A percentile compares a stretch with the other conserved stretches of the same genome.
These are phyloP conservation scores for Mycena rosella DNA, from an alignment of 768 basidiomycete genomes.

Conservation along the genomic window DNA sequence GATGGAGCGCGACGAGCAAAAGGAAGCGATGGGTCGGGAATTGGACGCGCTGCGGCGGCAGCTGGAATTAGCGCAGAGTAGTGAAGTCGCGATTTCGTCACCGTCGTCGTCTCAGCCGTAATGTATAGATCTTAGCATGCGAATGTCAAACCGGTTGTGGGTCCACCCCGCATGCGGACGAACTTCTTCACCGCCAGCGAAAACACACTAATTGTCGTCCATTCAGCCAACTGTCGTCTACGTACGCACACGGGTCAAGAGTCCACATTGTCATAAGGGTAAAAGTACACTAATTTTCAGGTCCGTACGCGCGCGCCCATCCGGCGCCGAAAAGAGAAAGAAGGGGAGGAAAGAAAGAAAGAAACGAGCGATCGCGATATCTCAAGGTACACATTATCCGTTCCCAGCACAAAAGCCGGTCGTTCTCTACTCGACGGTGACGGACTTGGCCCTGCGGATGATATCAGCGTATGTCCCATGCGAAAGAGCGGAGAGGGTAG, in stretches of 20 bases:
- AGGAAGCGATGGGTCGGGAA: not conserved
- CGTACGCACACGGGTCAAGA: not conserved
- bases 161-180: too few relatives aligned
- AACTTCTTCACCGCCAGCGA: too few relatives aligned
- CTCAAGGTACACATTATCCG: not conserved
- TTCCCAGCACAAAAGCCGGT: too few relatives aligned
- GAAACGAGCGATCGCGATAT: slow-evolving; percentile 17
- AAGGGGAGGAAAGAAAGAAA: slow-evolving; percentile 4
- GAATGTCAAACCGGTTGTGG: too few relatives aligned
- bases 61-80: not conserved
- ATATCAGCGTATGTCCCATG: too few relatives aligned
- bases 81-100: not conserved
- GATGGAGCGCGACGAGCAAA: slow-evolving; percentile 4
- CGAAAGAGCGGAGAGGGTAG: too few relatives aligned
- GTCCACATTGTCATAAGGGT: slow-evolving; percentile 35
- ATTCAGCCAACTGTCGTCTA: slow-evolving; percentile 8
- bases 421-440: slow-evolving; percentile 75
- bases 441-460: slow-evolving; percentile 74
- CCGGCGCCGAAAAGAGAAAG: too few relatives aligned
- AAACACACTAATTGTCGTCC: not conserved
- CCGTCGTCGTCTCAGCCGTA: not conserved
- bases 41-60: not conserved
- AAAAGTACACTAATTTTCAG: slow-evolving; percentile 45
- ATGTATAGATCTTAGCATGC: too few relatives aligned
- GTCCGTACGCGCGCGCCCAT: slow-evolving; percentile 13